Conservation (phyloP, 2,329 filamentous ascomycete genomes). For the Cryphonectria carpinicola region DNA sequence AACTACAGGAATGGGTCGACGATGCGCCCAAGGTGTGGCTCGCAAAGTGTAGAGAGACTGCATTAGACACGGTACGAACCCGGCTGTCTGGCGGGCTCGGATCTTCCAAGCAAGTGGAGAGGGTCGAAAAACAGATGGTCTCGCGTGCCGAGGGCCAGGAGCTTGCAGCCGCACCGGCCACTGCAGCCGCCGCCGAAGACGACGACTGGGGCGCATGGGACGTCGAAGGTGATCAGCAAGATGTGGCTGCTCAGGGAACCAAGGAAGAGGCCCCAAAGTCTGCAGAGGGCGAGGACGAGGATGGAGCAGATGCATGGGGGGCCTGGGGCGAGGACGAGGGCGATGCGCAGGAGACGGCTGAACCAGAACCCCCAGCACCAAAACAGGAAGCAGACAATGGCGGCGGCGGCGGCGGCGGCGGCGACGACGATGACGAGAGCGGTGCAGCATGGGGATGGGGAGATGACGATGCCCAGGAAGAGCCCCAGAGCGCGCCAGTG, state of each 20-base stretch:
- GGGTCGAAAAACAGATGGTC: conserved; percentile 81
- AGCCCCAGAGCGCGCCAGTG: conserved; percentile 34
- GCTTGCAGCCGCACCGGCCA: conserved; percentile 51
- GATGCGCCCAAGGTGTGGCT: conserved; percentile 85
- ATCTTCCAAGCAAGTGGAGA: conserved; percentile 72
- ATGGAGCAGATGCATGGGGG: conserved; percentile 43
- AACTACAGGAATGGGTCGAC: conserved; percentile 78
- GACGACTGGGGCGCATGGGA: conserved; percentile 84
- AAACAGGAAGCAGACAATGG: conserved; percentile 33
- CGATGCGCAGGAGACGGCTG: conserved; percentile 33
- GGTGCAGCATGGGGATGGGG: conserved; percentile 86
- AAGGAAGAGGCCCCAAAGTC: conserved; percentile 31
- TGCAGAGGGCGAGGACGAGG: conserved; percentile 39
- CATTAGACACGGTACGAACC: conserved; percentile 74
- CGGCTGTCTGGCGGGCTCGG: conserved; percentile 69
- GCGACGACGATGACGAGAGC: conserved; percentile 48
- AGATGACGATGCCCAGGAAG: conserved; percentile 60
- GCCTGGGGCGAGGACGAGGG: conserved; percentile 38
- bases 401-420: conserved; percentile 45
- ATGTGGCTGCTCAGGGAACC: conserved; percentile 31
- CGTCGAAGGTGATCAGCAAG: conserved; percentile 60
- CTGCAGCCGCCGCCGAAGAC: conserved; percentile 46
- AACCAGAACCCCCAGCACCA: conserved; percentile 32
- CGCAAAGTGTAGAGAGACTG: conserved; percentile 76
- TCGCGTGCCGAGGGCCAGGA: conserved; percentile 68